These are phyloP conservation scores for Capsella bursapastoris DNA, from an alignment of 345 rosid species.

Conservation along the genomic window DNA sequence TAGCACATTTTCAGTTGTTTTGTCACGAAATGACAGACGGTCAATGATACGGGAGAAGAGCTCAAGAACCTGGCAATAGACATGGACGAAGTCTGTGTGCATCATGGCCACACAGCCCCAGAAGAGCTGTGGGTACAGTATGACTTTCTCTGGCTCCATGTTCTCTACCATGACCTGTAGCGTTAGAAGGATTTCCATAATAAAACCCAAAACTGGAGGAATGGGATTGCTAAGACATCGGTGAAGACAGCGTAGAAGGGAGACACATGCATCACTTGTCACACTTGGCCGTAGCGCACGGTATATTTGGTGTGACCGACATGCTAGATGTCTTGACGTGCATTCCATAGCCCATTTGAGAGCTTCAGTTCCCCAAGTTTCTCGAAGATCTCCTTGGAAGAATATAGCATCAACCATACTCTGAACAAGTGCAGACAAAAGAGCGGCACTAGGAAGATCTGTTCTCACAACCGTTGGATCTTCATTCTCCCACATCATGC, in stretches of 20 bases:
- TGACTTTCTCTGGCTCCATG: constrained; percentile 99
- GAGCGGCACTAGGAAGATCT: constrained; percentile 96
- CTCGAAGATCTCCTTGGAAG: constrained; percentile 99
- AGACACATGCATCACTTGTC: constrained; percentile 91
- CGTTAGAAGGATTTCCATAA: constrained; percentile 93
- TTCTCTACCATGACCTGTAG: constrained; percentile 99
- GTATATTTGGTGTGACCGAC: constrained; percentile 98
- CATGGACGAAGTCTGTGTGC: constrained; percentile 98
- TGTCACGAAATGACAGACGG: constrained; percentile 83
- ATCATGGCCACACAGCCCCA: constrained; percentile 99
- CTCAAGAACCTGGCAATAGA: constrained; percentile 97
- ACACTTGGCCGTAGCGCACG: constrained; percentile 95
- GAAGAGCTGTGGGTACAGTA: constrained; percentile 95
- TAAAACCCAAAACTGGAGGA: constrained; percentile 93
- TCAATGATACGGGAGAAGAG: constrained; percentile 93
- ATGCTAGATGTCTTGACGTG: constrained; percentile 97
- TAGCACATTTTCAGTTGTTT: constrained; percentile 94
- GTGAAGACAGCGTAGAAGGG: constrained; percentile 93
- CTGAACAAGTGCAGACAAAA: constrained; percentile 94
- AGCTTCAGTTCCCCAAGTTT: constrained; percentile 98
- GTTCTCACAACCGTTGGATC: constrained; percentile 85
- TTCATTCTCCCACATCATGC: constrained; percentile 99
- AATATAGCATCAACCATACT: constrained; percentile 99
- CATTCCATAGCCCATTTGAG: constrained; percentile 99
- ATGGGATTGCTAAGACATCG: constrained; percentile 96